Conservation (phyloP, 139 green algal species). For the Closterium sp. region DNA sequence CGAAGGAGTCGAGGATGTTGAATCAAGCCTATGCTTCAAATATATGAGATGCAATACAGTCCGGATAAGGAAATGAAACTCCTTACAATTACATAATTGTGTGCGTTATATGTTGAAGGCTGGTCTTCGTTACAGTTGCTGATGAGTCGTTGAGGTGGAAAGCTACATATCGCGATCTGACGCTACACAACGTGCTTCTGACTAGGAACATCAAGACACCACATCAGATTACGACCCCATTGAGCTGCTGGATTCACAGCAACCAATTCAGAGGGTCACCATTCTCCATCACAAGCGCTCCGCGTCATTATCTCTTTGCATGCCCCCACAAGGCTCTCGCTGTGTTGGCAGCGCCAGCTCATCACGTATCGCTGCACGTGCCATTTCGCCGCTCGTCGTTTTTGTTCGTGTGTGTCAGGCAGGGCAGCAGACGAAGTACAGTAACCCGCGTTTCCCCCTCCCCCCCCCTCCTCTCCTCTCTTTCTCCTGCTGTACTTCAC, state of each 20-base stretch:
- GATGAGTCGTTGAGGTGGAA: background rate
- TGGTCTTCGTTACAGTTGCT: too few relatives aligned
- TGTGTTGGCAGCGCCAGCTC: background rate
- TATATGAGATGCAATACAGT: too few relatives aligned
- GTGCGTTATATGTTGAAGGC: too few relatives aligned
- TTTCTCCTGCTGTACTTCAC: too few relatives aligned
- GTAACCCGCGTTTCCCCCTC: background rate
- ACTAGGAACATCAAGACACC: background rate
- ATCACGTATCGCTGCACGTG: background rate
- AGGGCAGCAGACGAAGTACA: background rate
- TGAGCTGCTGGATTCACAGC: background rate
- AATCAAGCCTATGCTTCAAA: too few relatives aligned
- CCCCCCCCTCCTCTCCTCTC: too few relatives aligned
- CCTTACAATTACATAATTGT: too few relatives aligned
- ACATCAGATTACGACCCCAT: background rate
- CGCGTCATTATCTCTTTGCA: background rate
- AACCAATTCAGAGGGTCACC: background rate
- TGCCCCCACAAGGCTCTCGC: background rate
- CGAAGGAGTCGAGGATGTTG: too few relatives aligned
- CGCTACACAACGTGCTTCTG: background rate
- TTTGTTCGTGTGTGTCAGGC: background rate
- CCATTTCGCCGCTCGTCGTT: background rate
- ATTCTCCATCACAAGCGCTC: background rate
- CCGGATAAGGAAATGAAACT: too few relatives aligned
- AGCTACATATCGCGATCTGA: background rate